Evolutionary conservation across 73 alveolate genomes (phyloP), one percentile per base, ranked within the genome.

Genomic region (Symbiodinium natans): DNA sequence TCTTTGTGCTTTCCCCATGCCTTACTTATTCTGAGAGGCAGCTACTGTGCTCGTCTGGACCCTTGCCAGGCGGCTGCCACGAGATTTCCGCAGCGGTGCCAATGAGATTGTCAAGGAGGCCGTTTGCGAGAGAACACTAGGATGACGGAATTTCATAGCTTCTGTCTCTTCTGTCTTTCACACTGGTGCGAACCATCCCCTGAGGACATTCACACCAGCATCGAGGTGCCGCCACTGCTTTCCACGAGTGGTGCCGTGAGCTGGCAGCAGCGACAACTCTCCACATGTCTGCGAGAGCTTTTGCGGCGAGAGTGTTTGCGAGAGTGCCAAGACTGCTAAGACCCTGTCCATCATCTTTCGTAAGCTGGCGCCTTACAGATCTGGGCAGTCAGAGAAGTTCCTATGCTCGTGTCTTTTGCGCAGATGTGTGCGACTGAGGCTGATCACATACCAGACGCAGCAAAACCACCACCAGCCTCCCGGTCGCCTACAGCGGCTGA

Each of bases 1-100:
- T n/a, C n/a, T n/a, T n/a, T n/a, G n/a, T n/a, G n/a, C n/a, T n/a
- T n/a, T n/a, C n/a, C n/a, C n/a, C n/a, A n/a, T n/a, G n/a, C n/a
- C n/a, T n/a, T n/a, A n/a, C n/a, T n/a, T n/a, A n/a, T n/a, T n/a
- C n/a, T n/a, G n/a, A n/a, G n/a, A n/a, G n/a, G n/a, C n/a, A n/a
- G n/a, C n/a, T n/a, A n/a, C n/a, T n/a, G n/a, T n/a, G n/a, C n/a
- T n/a, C n/a, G n/a, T n/a, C n/a, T n/a, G n/a, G n/a, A n/a, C n/a
- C n/a, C n/a, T n/a, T n/a, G n/a, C n/a, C 21, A 89, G 95, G 95
- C 95, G 95, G 31, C 86, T 89, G 75, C 95, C 95, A 25, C 95
- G 95, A 63, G 95, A 89, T 59, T 89, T 89, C 63, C 95, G 95
- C 34, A 68, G 95, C 43, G 95, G 95, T 6, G 95, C 75, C 25